Base-by-base conservation (phyloP, 225 moss, liverwort and hornwort species). In the Antitrichia curtipendula region DNA sequence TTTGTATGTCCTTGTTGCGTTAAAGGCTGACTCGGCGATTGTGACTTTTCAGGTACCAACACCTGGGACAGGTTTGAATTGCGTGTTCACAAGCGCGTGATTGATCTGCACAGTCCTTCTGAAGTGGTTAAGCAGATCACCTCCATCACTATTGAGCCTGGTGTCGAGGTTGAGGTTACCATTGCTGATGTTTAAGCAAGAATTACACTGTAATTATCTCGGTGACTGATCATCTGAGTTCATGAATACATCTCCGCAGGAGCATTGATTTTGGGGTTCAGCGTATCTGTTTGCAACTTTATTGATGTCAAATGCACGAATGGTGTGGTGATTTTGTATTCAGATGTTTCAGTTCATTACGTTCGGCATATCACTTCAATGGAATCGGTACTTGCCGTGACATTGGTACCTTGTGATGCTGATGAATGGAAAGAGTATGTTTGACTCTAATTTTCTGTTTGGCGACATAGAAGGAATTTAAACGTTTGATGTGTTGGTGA, bases 31-130 rank as follows among this genome's bases (percentile, higher is more conserved):
- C 24, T 50, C 17, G 2, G 47, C n/a, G 27, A 13, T 43, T 73
- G 28, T 57, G 81, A 18, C 25, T 82, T 56, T 43, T 62, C 85
- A 97, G 96, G 96, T 83, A 97, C 96, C 41, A 97, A 97, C 66
- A 97, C 96, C 17, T 97, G 95, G 95, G 96, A 97, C 82, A 88
- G 96, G 76, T 95, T 97, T 68, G 94, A 94, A 41, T 87, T 94
- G 91, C 94, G 94, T 69, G 94, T 94, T 16, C 94, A 94, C 93
- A 94, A 94, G 93, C 93, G 94, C 64, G 94, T 94, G 88, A 94
- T 94, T 64, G 94, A 94, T 78, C 85, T 94, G 85, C 94, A 94
- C 86, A 94, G 94, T 59, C 94, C 94, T 25, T 92, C 94, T 27
- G 93, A 94, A 88, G 94, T 94, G 81, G 94, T 93, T 71, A 94